phyloP scores from a whole-genome alignment of 2,329 filamentous ascomycete species.

The Aspergillus felis region DNA sequence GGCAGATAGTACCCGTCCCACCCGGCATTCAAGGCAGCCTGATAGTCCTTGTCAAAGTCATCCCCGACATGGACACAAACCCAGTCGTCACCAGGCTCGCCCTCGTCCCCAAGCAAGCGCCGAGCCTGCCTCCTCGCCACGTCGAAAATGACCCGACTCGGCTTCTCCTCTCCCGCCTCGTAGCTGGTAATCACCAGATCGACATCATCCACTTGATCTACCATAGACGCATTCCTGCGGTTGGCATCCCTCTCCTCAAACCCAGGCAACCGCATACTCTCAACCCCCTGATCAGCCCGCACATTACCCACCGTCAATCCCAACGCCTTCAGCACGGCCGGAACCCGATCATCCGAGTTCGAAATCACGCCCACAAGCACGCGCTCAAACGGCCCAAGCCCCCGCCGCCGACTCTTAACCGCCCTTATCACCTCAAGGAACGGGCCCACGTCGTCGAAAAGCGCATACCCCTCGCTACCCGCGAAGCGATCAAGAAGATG shows the following conservation, averaged over 20 bases:
- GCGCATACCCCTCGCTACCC: slow-evolving; percentile 36
- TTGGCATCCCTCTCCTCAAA: slow-evolving; percentile 13
- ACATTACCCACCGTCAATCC: slow-evolving; percentile 35
- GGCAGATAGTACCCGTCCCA: slow-evolving; percentile 35
- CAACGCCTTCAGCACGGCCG: slow-evolving; percentile 36
- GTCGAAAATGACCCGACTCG: slow-evolving; percentile 38
- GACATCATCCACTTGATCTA: slow-evolving; percentile 28
- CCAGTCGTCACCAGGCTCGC: slow-evolving; percentile 16
- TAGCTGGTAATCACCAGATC: slow-evolving; percentile 46
- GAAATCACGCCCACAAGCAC: slow-evolving; percentile 42
- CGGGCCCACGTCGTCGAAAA: slow-evolving; percentile 37
- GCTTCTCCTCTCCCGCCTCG: slow-evolving; percentile 45
- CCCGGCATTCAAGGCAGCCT: slow-evolving; percentile 34
- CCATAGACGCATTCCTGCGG: neutral
- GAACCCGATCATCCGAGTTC: slow-evolving; percentile 45
- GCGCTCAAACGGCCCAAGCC: slow-evolving; percentile 25
- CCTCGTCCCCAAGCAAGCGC: slow-evolving; percentile 6
- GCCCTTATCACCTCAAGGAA: slow-evolving; percentile 27
- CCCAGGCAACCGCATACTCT: slow-evolving; percentile 22
- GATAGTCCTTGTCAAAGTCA: slow-evolving; percentile 41
- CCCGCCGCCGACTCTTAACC: slow-evolving; percentile 4
- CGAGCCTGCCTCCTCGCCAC: slow-evolving; percentile 32
- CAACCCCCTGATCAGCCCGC: slow-evolving; percentile 28
- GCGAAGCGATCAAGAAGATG: slow-evolving; percentile 38
- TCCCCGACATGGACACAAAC: slow-evolving; percentile 43